Evolutionary conservation across 164 flowering plant species (phyloP).

Genomic region (Stephania japonica): DNA sequence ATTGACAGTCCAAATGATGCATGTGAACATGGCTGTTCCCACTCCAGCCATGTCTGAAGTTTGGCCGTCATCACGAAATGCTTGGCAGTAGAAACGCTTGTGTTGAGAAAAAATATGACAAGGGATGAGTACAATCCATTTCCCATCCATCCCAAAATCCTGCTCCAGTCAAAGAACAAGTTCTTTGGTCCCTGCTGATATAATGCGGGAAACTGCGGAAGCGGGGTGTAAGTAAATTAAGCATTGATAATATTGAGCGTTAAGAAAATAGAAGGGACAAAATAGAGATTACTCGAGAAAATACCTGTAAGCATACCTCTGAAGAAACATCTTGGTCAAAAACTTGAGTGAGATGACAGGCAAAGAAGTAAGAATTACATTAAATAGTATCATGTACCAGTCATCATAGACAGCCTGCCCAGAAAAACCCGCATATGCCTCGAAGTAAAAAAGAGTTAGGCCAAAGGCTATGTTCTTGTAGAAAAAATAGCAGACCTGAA

Average conservation of each 20-base stretch:
- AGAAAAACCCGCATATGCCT: constrained; percentile 88
- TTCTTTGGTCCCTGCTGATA: constrained; percentile 92
- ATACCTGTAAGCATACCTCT: constrained; percentile 88
- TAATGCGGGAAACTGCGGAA: constrained; percentile 82
- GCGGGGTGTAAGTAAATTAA: neutral
- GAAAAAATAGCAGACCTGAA: constrained; percentile 95
- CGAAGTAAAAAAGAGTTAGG: constrained; percentile 94
- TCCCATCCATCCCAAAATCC: constrained; percentile 91
- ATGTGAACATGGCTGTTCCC: constrained; percentile 90
- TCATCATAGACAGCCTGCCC: constrained; percentile 93
- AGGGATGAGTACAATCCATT: constrained; percentile 77
- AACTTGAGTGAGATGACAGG: constrained; percentile 91
- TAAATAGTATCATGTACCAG: constrained; percentile 85
- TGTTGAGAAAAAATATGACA: constrained; percentile 62
- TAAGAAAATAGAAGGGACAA: neutral
- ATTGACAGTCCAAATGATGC: constrained; percentile 88
- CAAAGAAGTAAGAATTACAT: constrained; percentile 86
- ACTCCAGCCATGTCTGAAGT: constrained; percentile 74
- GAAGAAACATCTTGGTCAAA: constrained; percentile 95
- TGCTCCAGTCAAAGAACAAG: constrained; percentile 81
- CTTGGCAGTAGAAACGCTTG: constrained; percentile 58
- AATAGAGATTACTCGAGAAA: neutral
- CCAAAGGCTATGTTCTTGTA: constrained; percentile 98
- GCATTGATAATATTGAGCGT: neutral
- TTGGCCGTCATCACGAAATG: constrained; percentile 68